Base-by-base conservation (phyloP, 208 protist species). In the Strigomonas culicis region DNA sequence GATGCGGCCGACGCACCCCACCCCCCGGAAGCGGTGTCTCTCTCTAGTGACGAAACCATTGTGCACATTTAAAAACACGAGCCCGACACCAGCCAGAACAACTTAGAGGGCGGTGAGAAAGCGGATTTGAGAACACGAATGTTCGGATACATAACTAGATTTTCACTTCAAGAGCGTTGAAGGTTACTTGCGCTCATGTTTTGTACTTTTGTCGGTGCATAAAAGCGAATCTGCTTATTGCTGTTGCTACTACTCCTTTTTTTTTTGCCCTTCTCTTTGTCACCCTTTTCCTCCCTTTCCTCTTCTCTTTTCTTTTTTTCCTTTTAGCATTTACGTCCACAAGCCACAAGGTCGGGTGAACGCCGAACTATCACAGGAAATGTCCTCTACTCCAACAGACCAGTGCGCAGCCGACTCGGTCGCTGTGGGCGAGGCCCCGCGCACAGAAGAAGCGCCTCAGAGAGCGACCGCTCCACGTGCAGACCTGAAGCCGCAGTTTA, bases 271-370 rank as follows among this genome's bases (percentile, higher is more conserved):
- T 58, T 6, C 7, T 58, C 31, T 31, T 17, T 58, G 4, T 58
- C 4, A 30, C 17, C 4, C 25, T 30, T 58, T 4, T 36, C 21
- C 4, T 32, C 21, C 10, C 17, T 32, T 3, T 58, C 31, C 28
- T 36, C 31, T 58, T 58, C 31, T 58, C 15, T 58, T 58, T 30
- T 36, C 31, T 58, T 58, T 58, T 58, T 30, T 58, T 58, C 31
- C 31, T 58, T 30, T 58, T 58, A 17, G 3, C 31, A 11, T 28
- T 2, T 11, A 31, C 4, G 2, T 11, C 17, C 17, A 58, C n/a
- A 36, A 36, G 17, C 4, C 22, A 19, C n/a, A 52, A 52, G 13
- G 3, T 3, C 3, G 13, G 3, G 13, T 52, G 11, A 8, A 39
- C 25, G 24, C n/a, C 2, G 11, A 3, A 21, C 4, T 34, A 10